phyloP scores from a whole-genome alignment of 2,329 filamentous ascomycete genomes.

The Neurospora sp. region DNA sequence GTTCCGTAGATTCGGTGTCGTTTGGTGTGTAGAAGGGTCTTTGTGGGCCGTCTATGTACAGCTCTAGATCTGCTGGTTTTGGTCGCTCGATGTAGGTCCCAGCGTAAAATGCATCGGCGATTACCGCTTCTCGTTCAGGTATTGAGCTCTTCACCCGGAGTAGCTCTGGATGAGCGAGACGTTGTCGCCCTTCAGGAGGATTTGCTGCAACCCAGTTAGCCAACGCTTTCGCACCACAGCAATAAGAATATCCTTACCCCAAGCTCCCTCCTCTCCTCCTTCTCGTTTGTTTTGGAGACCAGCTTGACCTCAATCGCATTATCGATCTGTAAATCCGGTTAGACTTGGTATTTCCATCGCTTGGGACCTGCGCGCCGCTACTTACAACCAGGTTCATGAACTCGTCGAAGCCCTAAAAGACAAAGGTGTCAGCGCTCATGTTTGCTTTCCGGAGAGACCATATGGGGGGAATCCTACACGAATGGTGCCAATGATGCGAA shows the following conservation, averaged over 20 bases:
- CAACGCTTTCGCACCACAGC: neutral
- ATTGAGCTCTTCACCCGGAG: constrained; percentile 14
- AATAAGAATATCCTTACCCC: constrained; percentile 47
- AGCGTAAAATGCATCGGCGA: neutral
- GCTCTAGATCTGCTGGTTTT: neutral
- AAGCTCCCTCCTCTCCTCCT: constrained; percentile 67
- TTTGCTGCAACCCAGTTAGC: constrained; percentile 51
- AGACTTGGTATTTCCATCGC: constrained; percentile 31
- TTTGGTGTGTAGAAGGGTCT: neutral
- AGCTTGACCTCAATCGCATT: constrained; percentile 89
- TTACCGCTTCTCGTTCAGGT: neutral
- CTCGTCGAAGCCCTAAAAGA: constrained; percentile 79
- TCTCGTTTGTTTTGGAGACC: constrained; percentile 65
- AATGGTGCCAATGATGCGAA: constrained; percentile 94
- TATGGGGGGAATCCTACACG: constrained; percentile 46
- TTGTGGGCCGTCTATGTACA: neutral
- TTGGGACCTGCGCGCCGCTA: neutral
- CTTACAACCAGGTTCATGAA: constrained; percentile 88
- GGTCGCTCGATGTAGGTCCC: neutral
- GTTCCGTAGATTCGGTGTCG: constrained; percentile 2
- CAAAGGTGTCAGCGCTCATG: constrained; percentile 10
- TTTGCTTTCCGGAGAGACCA: neutral
- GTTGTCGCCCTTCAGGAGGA: constrained; percentile 80
- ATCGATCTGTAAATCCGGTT: constrained; percentile 36
- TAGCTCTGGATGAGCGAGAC: constrained; percentile 66